These are phyloP conservation scores for Tulasnella sp. DNA, from an alignment of 768 basidiomycete genomes.

Conservation along the genomic window DNA sequence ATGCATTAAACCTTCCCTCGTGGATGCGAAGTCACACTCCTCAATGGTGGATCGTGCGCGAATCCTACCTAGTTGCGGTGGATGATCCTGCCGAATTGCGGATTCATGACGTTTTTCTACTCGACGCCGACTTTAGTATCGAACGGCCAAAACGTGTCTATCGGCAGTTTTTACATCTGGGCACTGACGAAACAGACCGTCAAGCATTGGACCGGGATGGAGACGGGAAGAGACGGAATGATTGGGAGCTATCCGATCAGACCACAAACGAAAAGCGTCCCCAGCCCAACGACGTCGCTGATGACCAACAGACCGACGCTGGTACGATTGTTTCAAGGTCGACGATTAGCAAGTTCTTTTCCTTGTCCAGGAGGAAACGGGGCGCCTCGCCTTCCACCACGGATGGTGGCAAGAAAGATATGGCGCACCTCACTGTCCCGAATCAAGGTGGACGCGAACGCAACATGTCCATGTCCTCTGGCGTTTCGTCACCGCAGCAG, in stretches of 20 bases:
- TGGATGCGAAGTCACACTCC: slow-evolving; percentile 50
- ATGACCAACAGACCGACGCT: not conserved
- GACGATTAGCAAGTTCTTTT: not conserved
- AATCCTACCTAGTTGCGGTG: slow-evolving; percentile 78
- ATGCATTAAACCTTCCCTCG: slow-evolving; percentile 20
- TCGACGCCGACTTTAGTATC: slow-evolving; percentile 81
- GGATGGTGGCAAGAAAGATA: not conserved
- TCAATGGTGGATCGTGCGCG: slow-evolving; percentile 85
- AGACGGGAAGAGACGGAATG: slow-evolving; percentile 1
- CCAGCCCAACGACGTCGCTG: not conserved
- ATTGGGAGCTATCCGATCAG: slow-evolving; percentile 1
- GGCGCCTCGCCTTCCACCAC: not conserved
- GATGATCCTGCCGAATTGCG: slow-evolving; percentile 80
- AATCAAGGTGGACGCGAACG: not conserved
- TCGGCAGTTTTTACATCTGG: slow-evolving; percentile 65
- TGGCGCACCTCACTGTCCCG: not conserved
- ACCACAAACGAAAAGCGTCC: not conserved
- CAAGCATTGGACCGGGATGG: slow-evolving; percentile 19
- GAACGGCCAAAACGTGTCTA: slow-evolving; percentile 84
- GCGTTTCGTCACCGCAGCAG: not conserved
- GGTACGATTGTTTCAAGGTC: not conserved
- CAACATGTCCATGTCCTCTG: not conserved
- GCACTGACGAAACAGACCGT: slow-evolving; percentile 25
- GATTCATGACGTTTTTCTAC: slow-evolving; percentile 88
- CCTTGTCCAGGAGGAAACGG: not conserved